These are phyloP conservation scores for Trametes cubensis DNA, from an alignment of 768 basidiomycete genomes.

Conservation along the genomic window DNA sequence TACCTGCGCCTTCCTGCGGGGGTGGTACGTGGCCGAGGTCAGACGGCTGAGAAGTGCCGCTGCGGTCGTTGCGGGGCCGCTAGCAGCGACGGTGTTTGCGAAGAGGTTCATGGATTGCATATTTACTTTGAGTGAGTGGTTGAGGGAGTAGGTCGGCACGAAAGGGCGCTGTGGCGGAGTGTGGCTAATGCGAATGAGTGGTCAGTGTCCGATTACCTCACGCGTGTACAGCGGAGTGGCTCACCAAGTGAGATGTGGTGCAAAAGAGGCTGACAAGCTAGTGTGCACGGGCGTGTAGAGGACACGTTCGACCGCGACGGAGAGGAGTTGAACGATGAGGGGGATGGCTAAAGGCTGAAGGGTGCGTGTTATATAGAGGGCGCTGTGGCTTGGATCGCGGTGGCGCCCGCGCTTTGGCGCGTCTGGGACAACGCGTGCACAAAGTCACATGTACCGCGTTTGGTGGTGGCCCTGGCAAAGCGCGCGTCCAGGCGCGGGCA, in stretches of 20 bases:
- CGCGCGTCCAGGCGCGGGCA: too few relatives aligned
- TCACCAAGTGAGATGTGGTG: neutral
- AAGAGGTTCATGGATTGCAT: neutral
- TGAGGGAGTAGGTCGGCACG: neutral
- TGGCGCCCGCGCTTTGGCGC: neutral
- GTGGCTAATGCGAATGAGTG: too few relatives aligned
- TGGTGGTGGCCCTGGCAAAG: neutral
- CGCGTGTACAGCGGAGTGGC: neutral
- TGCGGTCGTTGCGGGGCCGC: neutral
- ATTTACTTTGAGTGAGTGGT: neutral
- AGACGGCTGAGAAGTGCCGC: neutral
- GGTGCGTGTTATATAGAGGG: neutral
- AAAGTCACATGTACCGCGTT: slow-evolving; percentile 13
- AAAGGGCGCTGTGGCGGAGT: neutral
- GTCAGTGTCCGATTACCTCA: too few relatives aligned
- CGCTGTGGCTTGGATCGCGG: neutral
- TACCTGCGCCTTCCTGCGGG: neutral
- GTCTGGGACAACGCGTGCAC: neutral
- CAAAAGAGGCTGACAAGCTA: too few relatives aligned
- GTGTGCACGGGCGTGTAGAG: too few relatives aligned
- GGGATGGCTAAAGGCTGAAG: too few relatives aligned
- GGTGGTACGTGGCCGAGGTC: neutral
- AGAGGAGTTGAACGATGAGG: too few relatives aligned
- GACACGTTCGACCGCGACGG: too few relatives aligned
- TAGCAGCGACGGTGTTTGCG: neutral